Evolutionary conservation across 2,329 filamentous ascomycete species (phyloP).

Genomic region (Alternaria panax): DNA sequence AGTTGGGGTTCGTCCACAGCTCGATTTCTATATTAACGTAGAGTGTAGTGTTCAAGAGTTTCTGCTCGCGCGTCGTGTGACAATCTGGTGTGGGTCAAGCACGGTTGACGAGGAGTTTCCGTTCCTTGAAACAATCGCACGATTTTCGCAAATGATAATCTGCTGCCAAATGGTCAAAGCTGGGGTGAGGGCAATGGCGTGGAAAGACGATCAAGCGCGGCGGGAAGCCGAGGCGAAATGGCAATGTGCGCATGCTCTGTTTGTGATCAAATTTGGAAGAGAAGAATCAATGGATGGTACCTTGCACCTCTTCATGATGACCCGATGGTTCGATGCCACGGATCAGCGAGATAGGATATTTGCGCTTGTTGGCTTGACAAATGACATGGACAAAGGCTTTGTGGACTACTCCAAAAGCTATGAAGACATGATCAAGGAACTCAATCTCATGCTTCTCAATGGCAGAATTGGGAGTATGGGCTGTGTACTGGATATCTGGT

Average conservation of each 20-base stretch:
- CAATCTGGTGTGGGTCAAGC: not conserved
- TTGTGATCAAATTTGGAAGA: not conserved
- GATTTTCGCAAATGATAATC: not conserved
- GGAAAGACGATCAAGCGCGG: no score
- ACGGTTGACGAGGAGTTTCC: not conserved
- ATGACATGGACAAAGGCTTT: not conserved
- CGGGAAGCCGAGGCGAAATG: not conserved
- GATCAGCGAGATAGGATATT: not conserved
- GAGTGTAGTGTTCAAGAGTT: not conserved
- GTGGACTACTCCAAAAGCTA: not conserved
- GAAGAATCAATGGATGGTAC: not conserved
- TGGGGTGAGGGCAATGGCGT: not conserved
- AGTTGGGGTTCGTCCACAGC: no score
- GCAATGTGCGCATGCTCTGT: not conserved
- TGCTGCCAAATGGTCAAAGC: not conserved
- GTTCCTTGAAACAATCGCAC: not conserved
- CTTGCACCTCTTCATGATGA: not conserved
- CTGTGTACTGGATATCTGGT: not conserved
- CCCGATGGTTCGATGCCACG: not conserved
- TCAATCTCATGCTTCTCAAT: not conserved
- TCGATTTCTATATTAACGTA: accelerated
- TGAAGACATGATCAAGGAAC: not conserved
- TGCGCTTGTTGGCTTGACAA: not conserved
- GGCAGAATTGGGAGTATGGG: not conserved
- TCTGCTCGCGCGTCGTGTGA: not conserved